Percentiles rank a stretch among this genome's conserved stretches.
Conservation (phyloP, 352 stramenopile species). For the Globisporangium paddicum region DNA sequence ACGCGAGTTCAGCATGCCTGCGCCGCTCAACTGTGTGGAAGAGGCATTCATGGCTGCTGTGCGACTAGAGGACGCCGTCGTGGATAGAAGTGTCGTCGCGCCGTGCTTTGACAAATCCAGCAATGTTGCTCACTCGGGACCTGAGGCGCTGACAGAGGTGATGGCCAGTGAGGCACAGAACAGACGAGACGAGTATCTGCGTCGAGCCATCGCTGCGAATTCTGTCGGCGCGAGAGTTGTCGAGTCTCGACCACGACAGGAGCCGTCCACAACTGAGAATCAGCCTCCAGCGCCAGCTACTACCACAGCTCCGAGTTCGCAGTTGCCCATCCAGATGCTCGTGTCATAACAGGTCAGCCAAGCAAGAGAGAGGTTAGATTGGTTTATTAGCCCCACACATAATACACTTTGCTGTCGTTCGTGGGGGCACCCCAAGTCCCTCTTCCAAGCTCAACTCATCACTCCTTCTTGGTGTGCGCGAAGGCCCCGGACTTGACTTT, state of each 20-base stretch:
- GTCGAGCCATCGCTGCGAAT: constrained; percentile 21
- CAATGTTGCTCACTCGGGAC: not conserved
- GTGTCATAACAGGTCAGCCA: constrained; percentile 38
- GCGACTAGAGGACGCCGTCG: constrained; percentile 29
- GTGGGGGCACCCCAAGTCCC: not conserved
- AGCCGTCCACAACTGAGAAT: not conserved
- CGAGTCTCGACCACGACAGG: not conserved
- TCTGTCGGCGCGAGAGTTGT: constrained; percentile 15
- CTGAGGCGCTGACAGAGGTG: constrained; percentile 19
- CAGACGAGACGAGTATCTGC: constrained; percentile 43
- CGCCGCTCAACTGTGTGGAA: constrained; percentile 55
- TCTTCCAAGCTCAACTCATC: constrained; percentile 1
- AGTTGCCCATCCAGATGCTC: constrained; percentile 67
- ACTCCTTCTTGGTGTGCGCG: constrained; percentile 55
- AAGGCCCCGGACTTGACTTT: constrained; percentile 55
- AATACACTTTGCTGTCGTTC: not conserved
- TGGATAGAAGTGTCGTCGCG: constrained; percentile 19
- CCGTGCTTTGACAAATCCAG: not conserved
- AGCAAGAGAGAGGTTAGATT: not conserved
- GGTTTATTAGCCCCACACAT: not conserved
- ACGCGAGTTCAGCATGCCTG: constrained; percentile 61
- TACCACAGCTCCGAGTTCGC: constrained; percentile 13
- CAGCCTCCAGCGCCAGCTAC: not conserved
- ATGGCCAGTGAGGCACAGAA: constrained; percentile 29
- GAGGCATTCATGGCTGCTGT: constrained; percentile 33